phyloP scores from a whole-genome alignment of 352 stramenopile species.

The Hyaloperonospora arabidopsidis region DNA sequence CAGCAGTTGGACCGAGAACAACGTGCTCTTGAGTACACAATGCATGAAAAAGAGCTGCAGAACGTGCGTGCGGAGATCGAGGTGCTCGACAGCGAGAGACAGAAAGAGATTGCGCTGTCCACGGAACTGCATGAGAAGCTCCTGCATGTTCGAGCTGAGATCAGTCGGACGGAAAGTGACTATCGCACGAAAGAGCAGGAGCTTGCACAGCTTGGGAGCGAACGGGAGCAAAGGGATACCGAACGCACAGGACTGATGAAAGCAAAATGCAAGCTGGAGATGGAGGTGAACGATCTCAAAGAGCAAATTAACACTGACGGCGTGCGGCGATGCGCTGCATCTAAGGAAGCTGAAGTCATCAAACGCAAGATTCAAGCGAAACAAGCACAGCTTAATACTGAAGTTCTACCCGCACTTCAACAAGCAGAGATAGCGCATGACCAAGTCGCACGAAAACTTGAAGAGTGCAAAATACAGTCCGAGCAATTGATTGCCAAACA shows the following conservation, averaged over 20 bases:
- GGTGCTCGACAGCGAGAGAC: slow-evolving; percentile 54
- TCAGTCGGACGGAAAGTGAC: slow-evolving; percentile 44
- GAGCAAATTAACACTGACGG: slow-evolving; percentile 46
- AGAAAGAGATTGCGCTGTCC: slow-evolving; percentile 39
- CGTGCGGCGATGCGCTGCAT: slow-evolving; percentile 33
- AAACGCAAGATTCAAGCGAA: slow-evolving; percentile 48
- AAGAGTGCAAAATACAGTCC: slow-evolving; percentile 49
- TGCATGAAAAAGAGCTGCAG: slow-evolving; percentile 87
- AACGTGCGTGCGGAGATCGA: slow-evolving; percentile 56
- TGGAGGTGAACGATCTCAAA: slow-evolving; percentile 71
- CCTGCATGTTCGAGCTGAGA: slow-evolving; percentile 41
- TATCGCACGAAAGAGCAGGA: slow-evolving; percentile 44
- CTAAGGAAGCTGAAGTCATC: slow-evolving; percentile 49
- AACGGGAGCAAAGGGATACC: slow-evolving; percentile 45
- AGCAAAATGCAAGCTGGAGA: slow-evolving; percentile 65
- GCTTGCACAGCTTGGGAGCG: slow-evolving; percentile 37
- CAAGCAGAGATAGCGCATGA: slow-evolving; percentile 67
- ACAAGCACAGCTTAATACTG: slow-evolving; percentile 37
- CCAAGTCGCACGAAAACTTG: slow-evolving; percentile 65
- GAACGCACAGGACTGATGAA: slow-evolving; percentile 79
- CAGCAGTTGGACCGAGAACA: slow-evolving; percentile 93
- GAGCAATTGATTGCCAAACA: slow-evolving; percentile 94
- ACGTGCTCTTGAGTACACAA: slow-evolving; percentile 94
- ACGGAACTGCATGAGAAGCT: slow-evolving; percentile 70
- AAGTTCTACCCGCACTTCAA: slow-evolving; percentile 48